A percentile compares a stretch with the other conserved stretches of the same genome.
phyloP scores from a whole-genome alignment of 2,329 filamentous ascomycete species.

The Chalaropsis thielavioides region DNA sequence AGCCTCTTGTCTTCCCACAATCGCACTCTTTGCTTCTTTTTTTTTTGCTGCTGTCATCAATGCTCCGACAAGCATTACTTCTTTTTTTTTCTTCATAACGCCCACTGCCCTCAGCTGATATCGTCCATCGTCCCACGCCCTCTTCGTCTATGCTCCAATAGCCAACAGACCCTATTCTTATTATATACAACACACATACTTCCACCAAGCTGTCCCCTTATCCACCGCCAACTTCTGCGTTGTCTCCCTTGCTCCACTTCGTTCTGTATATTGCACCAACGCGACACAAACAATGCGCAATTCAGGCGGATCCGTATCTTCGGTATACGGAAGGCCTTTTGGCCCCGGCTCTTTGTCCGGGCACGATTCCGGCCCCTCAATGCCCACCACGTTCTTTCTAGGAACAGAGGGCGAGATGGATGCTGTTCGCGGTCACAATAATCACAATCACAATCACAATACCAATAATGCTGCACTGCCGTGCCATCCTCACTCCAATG shows the following conservation, averaged over 20 bases:
- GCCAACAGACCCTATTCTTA: neutral
- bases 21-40: neutral
- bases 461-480: neutral
- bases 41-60: neutral
- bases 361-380: neutral
- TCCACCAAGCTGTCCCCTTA: neutral
- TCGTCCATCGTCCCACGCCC: no score
- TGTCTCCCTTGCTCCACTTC: neutral
- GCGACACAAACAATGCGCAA: constrained; percentile 2
- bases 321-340: neutral
- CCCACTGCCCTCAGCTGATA: no score
- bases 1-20: neutral
- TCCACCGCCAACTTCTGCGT: neutral
- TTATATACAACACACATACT: neutral
- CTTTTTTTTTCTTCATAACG: neutral
- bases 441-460: neutral
- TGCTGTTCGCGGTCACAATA: neutral
- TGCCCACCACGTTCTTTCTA: constrained; percentile 6
- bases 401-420: constrained; percentile 13
- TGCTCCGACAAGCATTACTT: neutral
- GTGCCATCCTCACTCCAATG: neutral
- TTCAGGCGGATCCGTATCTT: neutral
- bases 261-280: neutral
- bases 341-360: neutral
- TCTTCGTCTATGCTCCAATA: neutral